Evolutionary conservation across 2,329 filamentous ascomycete genomes (phyloP).

Genomic region (Huntiella abstrusa): DNA sequence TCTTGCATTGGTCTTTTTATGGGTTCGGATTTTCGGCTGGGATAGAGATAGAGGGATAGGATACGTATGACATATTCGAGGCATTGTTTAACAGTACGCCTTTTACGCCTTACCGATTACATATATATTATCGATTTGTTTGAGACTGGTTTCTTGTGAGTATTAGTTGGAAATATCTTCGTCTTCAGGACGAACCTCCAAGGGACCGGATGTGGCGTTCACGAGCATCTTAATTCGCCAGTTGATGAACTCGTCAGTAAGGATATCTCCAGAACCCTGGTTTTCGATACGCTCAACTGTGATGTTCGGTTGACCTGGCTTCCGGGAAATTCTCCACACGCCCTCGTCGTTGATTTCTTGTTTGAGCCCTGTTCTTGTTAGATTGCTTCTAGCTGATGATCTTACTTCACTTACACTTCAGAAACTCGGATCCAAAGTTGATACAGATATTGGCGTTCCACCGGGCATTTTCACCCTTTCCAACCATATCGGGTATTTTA

Average conservation of each 20-base stretch:
- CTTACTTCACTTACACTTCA: slow-evolving; percentile 44
- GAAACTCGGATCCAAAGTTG: slow-evolving; percentile 63
- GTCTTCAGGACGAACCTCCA: background rate
- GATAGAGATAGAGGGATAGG: too few relatives aligned
- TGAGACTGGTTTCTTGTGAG: too few relatives aligned
- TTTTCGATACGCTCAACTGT: slow-evolving; percentile 59
- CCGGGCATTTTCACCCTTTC: slow-evolving; percentile 40
- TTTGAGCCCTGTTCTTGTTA: slow-evolving; percentile 31
- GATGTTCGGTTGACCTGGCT: slow-evolving; percentile 42
- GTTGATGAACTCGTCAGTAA: slow-evolving; percentile 58
- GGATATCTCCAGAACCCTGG: slow-evolving; percentile 54
- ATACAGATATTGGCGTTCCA: slow-evolving; percentile 94
- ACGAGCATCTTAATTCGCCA: slow-evolving; percentile 40
- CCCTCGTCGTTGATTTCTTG: slow-evolving; percentile 48
- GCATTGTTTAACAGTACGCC: too few relatives aligned
- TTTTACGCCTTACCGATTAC: too few relatives aligned
- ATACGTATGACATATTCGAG: too few relatives aligned
- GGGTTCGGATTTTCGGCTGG: too few relatives aligned
- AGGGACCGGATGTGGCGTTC: slow-evolving; percentile 5
- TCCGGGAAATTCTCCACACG: slow-evolving; percentile 62
- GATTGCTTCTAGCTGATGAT: background rate
- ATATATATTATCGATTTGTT: too few relatives aligned
- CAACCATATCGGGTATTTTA: slow-evolving; percentile 57
- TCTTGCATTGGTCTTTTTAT: too few relatives aligned
- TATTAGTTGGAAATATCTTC: background rate